Conservation (phyloP, 164 flowering plant genomes). For the Magnolia sinica region DNA sequence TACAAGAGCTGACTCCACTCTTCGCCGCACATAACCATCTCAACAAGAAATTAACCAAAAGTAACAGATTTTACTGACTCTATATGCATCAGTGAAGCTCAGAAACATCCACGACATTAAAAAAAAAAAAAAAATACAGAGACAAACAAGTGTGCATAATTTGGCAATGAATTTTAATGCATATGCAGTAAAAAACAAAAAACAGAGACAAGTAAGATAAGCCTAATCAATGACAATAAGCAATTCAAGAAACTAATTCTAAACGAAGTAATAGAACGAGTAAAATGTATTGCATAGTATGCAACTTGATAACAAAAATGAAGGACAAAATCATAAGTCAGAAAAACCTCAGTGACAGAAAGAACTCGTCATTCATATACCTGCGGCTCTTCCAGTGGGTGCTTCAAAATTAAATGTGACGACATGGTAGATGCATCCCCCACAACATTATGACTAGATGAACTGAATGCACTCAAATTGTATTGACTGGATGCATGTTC, state of each 20-base stretch:
- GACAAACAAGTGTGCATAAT: too few species aligned
- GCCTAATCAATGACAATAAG: too few species aligned
- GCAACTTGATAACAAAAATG: neutral
- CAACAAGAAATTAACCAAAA: too few species aligned
- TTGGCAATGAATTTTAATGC: too few species aligned
- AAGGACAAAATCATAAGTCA: neutral
- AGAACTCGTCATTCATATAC: constrained; percentile 31
- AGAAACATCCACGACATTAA: too few species aligned
- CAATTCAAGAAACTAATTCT: neutral
- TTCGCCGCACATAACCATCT: too few species aligned
- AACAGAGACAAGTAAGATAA: too few species aligned
- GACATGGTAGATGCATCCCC: constrained; percentile 43
- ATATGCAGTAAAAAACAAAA: too few species aligned
- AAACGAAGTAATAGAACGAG: neutral
- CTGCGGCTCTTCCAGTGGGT: constrained; percentile 78
- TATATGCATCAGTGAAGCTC: too few species aligned
- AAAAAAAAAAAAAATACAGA: too few species aligned
- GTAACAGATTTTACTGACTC: too few species aligned
- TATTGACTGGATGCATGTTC: constrained; percentile 56
- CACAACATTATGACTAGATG: constrained; percentile 34
- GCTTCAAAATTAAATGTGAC: constrained; percentile 83
- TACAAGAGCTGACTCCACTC: too few species aligned
- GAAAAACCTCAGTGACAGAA: neutral
- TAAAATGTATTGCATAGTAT: neutral
- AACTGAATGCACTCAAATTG: constrained; percentile 18